Conservation (phyloP, 768 basidiomycete species). For the Kwoniella sp. region DNA sequence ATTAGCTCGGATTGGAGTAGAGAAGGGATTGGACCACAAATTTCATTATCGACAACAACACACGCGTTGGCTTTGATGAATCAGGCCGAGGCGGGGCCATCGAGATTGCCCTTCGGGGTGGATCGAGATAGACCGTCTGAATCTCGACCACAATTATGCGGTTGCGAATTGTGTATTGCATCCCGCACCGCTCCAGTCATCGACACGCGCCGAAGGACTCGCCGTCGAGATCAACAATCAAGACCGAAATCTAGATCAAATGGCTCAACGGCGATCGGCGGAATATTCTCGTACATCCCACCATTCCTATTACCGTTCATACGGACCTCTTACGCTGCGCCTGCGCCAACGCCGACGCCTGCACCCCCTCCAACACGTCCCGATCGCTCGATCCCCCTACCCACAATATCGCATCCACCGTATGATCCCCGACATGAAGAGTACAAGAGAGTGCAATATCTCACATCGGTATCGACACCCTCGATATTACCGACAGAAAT, state of each 20-base stretch:
- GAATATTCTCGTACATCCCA: constrained; percentile 4
- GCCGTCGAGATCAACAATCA: background rate
- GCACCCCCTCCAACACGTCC: constrained; percentile 4
- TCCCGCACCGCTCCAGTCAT: background rate
- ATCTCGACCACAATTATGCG: background rate
- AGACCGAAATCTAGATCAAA: background rate
- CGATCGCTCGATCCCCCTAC: constrained; percentile 8
- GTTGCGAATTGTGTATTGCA: constrained; percentile 13
- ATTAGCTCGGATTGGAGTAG: constrained; percentile 17
- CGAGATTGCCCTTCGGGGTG: constrained; percentile 2
- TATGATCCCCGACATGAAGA: background rate
- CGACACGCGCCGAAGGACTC: constrained; percentile 1
- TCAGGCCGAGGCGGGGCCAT: constrained; percentile 12
- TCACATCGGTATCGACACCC: constrained; percentile 24
- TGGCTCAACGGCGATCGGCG: background rate
- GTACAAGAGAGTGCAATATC: constrained; percentile 16
- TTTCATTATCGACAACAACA: background rate
- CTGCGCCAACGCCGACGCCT: constrained; percentile 10
- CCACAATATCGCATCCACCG: background rate
- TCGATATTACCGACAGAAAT: constrained; percentile 22
- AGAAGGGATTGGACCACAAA: constrained; percentile 15
- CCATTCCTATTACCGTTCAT: constrained; percentile 18
- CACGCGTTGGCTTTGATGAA: background rate
- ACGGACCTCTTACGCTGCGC: background rate
- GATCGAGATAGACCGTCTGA: background rate